Base-by-base conservation (phyloP, 2,329 filamentous ascomycete genomes). In the Sordariomycetes sp. region DNA sequence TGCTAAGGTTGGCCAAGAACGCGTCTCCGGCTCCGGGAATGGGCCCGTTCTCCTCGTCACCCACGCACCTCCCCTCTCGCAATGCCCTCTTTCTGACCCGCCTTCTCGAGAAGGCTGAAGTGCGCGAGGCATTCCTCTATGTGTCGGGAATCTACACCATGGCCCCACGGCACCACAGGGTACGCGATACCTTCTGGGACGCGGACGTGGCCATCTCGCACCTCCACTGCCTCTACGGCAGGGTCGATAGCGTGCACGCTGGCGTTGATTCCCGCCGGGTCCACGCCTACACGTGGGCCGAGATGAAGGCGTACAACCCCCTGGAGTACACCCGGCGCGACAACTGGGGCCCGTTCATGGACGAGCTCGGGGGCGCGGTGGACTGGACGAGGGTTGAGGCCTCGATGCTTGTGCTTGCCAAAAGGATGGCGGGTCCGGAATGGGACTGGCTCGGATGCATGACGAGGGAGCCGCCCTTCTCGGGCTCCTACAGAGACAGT, bases 321-420 rank as follows among this genome's bases (percentile, higher is more conserved):
- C 77, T 88, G 1, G 78, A 86, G 62, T 89, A 90, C 68, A 87
- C 80, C 0, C 67, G 72, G 1, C 68, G 70, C 28, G 86, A 79
- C 1, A 68, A 76, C 40, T 92, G 88, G 88, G 89, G 89, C 0
- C 89, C 89, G 0, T 92, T 89, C 64, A 72, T 79, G 65, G 73
- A 80, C 55, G 87, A 91, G 65, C 81, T 79, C 1, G 78, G 75
- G 2, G 77, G 76, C 57, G 69, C 71, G 5, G 85, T 89, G 0
- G 88, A 93, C 69, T 93, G 89, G 89, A 87, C 92, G 69, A 89
- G 88, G 72, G 72, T 91, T 12, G 88, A 92, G 69, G 84, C 86
- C 10, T 80, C 90, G 58, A 81, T 90, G 76, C 74, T 91, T 3
- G 82, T 87, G 2, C 69, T 92, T 3, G 80, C 79, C 3, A 77